Conservation (phyloP, 1,284 basidiomycete genomes). For the Bjerkandera adusta region DNA sequence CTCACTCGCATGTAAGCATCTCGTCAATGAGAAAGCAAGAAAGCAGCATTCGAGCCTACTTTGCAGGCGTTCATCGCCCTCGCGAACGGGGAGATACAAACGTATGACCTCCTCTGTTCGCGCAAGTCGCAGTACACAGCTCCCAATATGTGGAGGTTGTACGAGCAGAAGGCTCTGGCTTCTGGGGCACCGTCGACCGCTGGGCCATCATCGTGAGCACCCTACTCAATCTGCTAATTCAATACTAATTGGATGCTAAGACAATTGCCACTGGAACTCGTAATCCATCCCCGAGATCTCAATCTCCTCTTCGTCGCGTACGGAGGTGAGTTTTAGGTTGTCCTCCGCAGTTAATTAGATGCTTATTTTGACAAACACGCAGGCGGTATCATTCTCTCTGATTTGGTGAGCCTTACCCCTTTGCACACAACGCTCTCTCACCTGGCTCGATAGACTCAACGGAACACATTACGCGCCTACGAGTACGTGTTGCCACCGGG, state of each 20-base stretch:
- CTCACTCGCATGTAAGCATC: constrained; percentile 72
- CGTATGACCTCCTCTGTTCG: constrained; percentile 69
- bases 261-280: constrained; percentile 52
- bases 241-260: constrained; percentile 27
- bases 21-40: background rate
- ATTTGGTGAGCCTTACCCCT: constrained; percentile 51
- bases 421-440: background rate
- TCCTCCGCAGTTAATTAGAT: background rate
- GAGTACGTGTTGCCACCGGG: constrained; percentile 72
- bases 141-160: constrained; percentile 74
- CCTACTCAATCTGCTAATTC: background rate
- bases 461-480: constrained; percentile 61
- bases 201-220: constrained; percentile 43
- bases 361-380: constrained; percentile 1
- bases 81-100: constrained; percentile 56
- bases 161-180: constrained; percentile 65
- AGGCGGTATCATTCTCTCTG: constrained; percentile 75
- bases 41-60: constrained; percentile 7
- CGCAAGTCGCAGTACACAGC: constrained; percentile 64
- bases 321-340: constrained; percentile 48
- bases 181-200: constrained; percentile 48
- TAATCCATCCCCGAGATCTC: constrained; percentile 79
- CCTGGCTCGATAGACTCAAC: constrained; percentile 45
- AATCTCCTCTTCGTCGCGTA: constrained; percentile 83
- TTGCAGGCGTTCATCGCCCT: constrained; percentile 58